Base-by-base conservation (phyloP, 495 filamentous ascomycete species). In the Trichoderma reesei region DNA sequence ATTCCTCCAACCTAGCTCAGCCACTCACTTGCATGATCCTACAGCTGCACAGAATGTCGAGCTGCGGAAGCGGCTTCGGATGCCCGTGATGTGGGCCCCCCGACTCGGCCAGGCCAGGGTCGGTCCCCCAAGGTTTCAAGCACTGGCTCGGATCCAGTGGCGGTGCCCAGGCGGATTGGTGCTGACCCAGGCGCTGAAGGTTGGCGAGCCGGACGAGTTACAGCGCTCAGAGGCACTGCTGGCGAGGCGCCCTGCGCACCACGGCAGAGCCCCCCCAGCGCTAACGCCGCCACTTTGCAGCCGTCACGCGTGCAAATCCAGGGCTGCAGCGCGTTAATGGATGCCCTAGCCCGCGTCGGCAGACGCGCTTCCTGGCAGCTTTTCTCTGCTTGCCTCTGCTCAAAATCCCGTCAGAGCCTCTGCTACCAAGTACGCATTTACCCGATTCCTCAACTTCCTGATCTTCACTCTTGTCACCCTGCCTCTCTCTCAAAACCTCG, bases 301-400 rank as follows among this genome's bases (percentile, higher is more conserved):
- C 51, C 51, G 7, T 34, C 26, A 56, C 51, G 51, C 51, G 51
- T 56, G 31, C 33, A 56, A 33, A 14, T 20, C 14, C 31, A 56
- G 51, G 51, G 11, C 51, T 56, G 26, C 31, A 56, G 51, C 51
- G 51, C 51, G 51, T 56, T 56, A 56, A 56, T 56, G 51, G 51
- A 20, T 34, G 51, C 14, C 3, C 20, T 56, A n/a, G 20, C 31
- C 18, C 51, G 51, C 51, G 51, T 56, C 51, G 11, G 20, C 33
- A 56, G 20, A 34, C 51, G 51, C 51, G 51, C 51, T 56, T 34
- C 51, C 44, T 20, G 6, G 51, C 26, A 34, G 26, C 51, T 56
- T 56, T 54, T 36, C 2, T 18, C 44, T 8, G 18, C 44, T 1
- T 18, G 8, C 16, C 44, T 18, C 9, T 48, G 16, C 16, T 8